A percentile compares a stretch with the other conserved stretches of the same genome.
These are phyloP conservation scores for Sambucus nigra DNA, from an alignment of 129 eudicot genomes.

Conservation along the genomic window DNA sequence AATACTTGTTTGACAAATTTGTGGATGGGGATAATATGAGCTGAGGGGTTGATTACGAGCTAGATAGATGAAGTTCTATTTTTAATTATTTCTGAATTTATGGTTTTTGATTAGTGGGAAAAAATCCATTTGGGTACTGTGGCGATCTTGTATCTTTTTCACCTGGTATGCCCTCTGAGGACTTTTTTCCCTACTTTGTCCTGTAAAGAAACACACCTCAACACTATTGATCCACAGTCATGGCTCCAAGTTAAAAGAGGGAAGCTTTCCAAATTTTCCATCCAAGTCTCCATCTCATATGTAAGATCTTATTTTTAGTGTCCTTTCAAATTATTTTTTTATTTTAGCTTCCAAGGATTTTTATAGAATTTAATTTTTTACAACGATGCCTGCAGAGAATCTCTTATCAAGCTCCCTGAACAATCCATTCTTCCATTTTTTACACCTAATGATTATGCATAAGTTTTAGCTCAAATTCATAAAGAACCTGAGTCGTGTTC, in stretches of 20 bases:
- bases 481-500: conserved; percentile 88
- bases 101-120: conserved; percentile 11
- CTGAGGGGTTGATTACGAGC: neutral
- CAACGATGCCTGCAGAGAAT: conserved; percentile 62
- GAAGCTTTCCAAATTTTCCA: conserved; percentile 66
- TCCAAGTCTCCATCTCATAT: conserved; percentile 64
- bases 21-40: conserved; percentile 9
- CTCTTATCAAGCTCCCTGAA: conserved; percentile 85
- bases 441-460: conserved; percentile 87
- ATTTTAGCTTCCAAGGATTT: neutral
- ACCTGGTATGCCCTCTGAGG: conserved; percentile 80
- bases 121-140: conserved; percentile 38
- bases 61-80: neutral
- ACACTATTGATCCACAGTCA: conserved; percentile 83
- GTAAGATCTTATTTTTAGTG: conserved; percentile 34
- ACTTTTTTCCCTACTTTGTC: conserved; percentile 76
- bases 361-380: conserved; percentile 9
- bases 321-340: neutral
- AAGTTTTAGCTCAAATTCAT: conserved; percentile 88
- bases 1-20: too few relatives aligned
- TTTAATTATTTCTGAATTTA: conserved; percentile 5
- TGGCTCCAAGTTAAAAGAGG: conserved; percentile 99
- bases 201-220: conserved; percentile 73
- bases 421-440: conserved; percentile 80
- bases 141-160: conserved; percentile 85